Percentiles rank a stretch among this genome's conserved stretches.
Conservation (phyloP, 257 asterid genomes). For the Plectranthus barbatus region DNA sequence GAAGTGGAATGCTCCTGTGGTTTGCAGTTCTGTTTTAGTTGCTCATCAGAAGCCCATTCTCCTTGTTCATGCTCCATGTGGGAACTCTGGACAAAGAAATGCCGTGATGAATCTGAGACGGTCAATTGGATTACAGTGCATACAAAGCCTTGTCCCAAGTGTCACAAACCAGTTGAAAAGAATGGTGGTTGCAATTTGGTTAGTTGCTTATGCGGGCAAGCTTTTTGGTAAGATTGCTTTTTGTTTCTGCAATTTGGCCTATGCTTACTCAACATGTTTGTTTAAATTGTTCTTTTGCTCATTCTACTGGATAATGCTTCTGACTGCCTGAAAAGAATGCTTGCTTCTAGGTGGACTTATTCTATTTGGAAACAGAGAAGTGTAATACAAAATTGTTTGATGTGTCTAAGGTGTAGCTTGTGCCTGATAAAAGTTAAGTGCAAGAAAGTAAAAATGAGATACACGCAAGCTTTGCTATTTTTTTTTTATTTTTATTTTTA, state of each 20-base stretch:
- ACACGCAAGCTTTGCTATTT: too few species aligned
- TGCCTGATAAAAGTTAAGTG: too few species aligned
- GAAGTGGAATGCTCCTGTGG: constrained; percentile 99
- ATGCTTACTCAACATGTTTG: too few species aligned
- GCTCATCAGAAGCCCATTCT: constrained; percentile 87
- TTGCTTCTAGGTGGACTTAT: constrained; percentile 3
- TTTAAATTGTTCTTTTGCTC: too few species aligned
- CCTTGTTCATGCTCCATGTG: constrained; percentile 98
- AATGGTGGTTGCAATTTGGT: constrained; percentile 95
- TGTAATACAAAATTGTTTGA: too few species aligned
- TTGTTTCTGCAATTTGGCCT: not conserved
- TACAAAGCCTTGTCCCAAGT: constrained; percentile 92
- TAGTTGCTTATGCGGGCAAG: constrained; percentile 90
- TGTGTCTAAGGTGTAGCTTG: too few species aligned
- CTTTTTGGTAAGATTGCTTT: constrained; percentile 65
- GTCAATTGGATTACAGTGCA: constrained; percentile 85
- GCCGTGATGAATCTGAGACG: constrained; percentile 91
- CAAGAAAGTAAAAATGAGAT: too few species aligned
- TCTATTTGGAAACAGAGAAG: too few species aligned
- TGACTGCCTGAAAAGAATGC: too few species aligned
- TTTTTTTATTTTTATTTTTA: too few species aligned
- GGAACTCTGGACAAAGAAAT: constrained; percentile 85
- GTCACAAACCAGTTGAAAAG: constrained; percentile 93
- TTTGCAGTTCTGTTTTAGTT: constrained; percentile 85
- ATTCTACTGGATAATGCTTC: too few species aligned